These are phyloP conservation scores for Carex cristatella DNA, from an alignment of 176 grass and related monocot genomes.

Conservation along the genomic window DNA sequence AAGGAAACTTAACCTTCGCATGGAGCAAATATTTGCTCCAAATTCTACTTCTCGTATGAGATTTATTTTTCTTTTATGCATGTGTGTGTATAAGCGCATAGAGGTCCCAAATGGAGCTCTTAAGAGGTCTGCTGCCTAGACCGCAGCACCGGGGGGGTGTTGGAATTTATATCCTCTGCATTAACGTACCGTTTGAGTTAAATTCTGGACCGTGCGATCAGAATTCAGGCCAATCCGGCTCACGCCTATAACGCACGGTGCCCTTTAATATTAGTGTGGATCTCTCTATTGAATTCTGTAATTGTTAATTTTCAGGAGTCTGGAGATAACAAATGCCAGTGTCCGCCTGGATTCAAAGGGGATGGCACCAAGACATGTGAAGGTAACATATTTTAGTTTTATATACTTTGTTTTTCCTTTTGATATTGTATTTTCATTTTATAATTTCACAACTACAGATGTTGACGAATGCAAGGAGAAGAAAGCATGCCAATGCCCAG, in stretches of 20 bases:
- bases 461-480: conserved; percentile 42
- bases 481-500: conserved; percentile 32
- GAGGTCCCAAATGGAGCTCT: neutral
- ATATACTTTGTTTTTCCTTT: neutral
- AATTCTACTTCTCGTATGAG: neutral
- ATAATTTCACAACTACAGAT: conserved; percentile 15
- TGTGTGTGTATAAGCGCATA: neutral
- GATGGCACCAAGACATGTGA: conserved; percentile 26
- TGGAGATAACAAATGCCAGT: conserved; percentile 27
- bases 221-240: no score
- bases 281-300: neutral
- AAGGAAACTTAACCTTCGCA: neutral
- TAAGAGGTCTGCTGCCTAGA: neutral
- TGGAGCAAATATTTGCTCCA: neutral
- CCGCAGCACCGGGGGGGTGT: neutral
- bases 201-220: no score
- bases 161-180: no score
- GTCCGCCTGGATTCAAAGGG: conserved; percentile 29
- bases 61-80: neutral
- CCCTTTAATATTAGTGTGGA: no score
- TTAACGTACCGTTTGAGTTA: no score
- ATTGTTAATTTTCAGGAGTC: conserved; percentile 7
- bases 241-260: no score
- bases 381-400: conserved; percentile 2
- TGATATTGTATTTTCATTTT: neutral